Base-by-base conservation (phyloP, 2,329 filamentous ascomycete species). In the Colletotrichum liriopes region DNA sequence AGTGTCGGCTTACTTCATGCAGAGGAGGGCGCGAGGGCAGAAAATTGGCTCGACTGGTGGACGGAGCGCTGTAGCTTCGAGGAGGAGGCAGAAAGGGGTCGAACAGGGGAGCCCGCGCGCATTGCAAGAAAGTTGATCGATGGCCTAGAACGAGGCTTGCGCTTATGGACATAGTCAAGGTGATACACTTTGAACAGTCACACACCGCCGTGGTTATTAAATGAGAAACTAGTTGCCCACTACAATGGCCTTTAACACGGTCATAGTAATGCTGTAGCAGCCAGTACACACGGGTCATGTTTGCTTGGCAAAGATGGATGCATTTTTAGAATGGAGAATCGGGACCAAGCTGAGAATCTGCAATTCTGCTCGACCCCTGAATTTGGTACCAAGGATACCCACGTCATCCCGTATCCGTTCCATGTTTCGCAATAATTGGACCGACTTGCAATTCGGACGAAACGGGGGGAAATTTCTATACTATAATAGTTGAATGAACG, bases 21-120 rank as follows among this genome's bases (percentile, higher is more conserved):
- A 0, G 70, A 77, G 0, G 84, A 86, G 54, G 90, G 90, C 0
- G 86, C 86, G 0, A 84, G 88, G 73, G 89, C 87, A 3, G 87
- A 90, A 76, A 78, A 77, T 0, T 92, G 90, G 89, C 76, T 94
- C 52, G 84, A 90, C 29, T 94, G 92, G 92, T 87, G 86, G 78
- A 87, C 81, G 3, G 82, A 78, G 2, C 82, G 89, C 67, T 85
- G 92, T 5, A 91, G 90, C 74, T 93, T 90, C 78, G 79, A 82
- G 0, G 90, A 92, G 75, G 87, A 92, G 74, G 84, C 84, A 9
- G 72, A 54, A 1, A 74, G 69, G 6, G 81, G 75, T 4, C 75
- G 83, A 45, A 63, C 61, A 5, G 82, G 82, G 1, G 73, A 61
- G 23, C 71, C 75, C 20, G 79, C 75, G 18, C 54, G 58, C 18